Evolutionary conservation across 495 filamentous ascomycete genomes (phyloP), one percentile per base, ranked within the genome.

Genomic region (Aspergillus biplanus): DNA sequence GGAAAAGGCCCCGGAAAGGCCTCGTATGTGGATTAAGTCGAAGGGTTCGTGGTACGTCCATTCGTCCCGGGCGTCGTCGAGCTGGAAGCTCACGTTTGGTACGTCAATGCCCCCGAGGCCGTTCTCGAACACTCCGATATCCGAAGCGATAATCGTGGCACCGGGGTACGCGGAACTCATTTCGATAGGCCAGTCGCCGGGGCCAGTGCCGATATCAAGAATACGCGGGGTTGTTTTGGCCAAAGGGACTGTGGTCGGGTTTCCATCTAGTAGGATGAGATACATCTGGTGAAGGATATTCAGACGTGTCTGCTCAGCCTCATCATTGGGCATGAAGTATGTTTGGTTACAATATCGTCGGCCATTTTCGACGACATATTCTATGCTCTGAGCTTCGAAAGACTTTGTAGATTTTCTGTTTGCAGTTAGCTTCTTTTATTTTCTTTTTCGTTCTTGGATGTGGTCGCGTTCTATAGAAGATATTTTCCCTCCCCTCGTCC

Each of bases 241-340:
- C n/a, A 91, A 71, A 35, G 84, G 83, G 0, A 83, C 86, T 3
- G 82, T 81, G 7, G 86, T 89, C 32, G 90, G 78, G 54, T 85
- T 76, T 37, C 82, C 76, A 65, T 87, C 78, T 56, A 90, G 82
- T 31, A 87, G 66, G 56, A 85, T 82, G 2, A 89, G 77, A 68
- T 82, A 89, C 52, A 89, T 84, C 64, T 88, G 85, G 66, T 92
- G 86, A 32, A 86, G 73, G 56, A 92, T 83, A 64, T 86, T 84
- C 61, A 90, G 77, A 34, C 91, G 87, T 16, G 84, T 88, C 68
- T 91, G 87, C 69, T 94, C 91, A 42, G 82, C 74, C 60, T 90
- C 85, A 67, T 93, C 90, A 73, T 89, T 88, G 34, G 91, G 91
- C 86, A 92, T 89, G 72, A 82, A 89, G 73, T 92, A 93, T 57